These are phyloP conservation scores for Entomortierella parvispora DNA, from an alignment of 192 early-diverging fungal genomes.

Conservation along the genomic window DNA sequence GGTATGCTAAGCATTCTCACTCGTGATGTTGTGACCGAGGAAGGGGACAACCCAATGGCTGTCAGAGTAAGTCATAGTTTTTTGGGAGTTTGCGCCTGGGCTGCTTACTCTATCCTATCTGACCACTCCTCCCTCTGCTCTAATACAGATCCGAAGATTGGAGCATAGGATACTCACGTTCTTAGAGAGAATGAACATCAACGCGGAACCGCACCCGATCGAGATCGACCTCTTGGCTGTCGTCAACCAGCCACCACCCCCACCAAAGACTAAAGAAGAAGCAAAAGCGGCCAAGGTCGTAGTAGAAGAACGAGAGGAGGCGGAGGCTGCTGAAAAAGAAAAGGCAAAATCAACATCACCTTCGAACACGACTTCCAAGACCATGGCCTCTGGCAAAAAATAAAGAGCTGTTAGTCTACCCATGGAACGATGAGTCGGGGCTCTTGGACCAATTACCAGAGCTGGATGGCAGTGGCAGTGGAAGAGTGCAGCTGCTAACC, in stretches of 20 bases:
- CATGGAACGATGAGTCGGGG: too few relatives aligned
- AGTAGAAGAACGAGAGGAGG: too few relatives aligned
- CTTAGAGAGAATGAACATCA: constrained; percentile 36
- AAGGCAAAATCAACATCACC: too few relatives aligned
- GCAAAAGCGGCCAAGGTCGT: not conserved
- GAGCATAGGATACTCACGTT: constrained; percentile 32
- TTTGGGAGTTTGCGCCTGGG: not conserved
- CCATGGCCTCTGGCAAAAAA: too few relatives aligned
- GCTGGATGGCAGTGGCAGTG: too few relatives aligned
- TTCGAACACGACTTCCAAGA: too few relatives aligned
- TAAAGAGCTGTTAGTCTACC: too few relatives aligned
- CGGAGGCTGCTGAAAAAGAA: too few relatives aligned
- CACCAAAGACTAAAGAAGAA: constrained; percentile 21
- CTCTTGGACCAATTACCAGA: too few relatives aligned
- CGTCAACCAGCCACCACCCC: constrained; percentile 1
- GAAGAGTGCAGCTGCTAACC: too few relatives aligned
- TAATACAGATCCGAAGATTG: constrained; percentile 31
- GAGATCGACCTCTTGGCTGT: constrained; percentile 18
- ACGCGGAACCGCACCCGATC: constrained; percentile 15
- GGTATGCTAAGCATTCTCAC: constrained; percentile 81
- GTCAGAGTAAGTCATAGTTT: constrained; percentile 47
- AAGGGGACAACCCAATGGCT: constrained; percentile 85
- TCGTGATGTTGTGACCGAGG: constrained; percentile 69
- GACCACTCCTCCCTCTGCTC: not conserved
- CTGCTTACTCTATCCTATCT: not conserved